A percentile compares a stretch with the other conserved stretches of the same genome.
These are phyloP conservation scores for Aquanectria penicillioides DNA, from an alignment of 2,329 filamentous ascomycete species.

Conservation along the genomic window DNA sequence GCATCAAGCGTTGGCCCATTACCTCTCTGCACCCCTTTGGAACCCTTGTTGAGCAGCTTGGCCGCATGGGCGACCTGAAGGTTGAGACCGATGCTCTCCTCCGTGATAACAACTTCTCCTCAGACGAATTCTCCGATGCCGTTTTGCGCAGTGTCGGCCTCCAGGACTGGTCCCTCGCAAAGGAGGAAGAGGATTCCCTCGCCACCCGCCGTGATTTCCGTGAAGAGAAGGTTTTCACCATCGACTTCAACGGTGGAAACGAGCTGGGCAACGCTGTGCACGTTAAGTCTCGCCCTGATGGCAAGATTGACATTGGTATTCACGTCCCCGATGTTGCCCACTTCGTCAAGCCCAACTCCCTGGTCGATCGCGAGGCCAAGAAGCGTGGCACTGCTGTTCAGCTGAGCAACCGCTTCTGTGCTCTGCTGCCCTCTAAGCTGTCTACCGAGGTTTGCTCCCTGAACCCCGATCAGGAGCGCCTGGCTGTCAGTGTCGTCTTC, in stretches of 20 bases:
- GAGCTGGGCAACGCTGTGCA: conserved; percentile 95
- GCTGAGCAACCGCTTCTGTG: conserved; percentile 85
- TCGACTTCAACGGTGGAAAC: conserved; percentile 87
- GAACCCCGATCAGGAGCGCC: conserved; percentile 84
- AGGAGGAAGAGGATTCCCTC: conserved; percentile 81
- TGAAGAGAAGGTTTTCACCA: conserved; percentile 86
- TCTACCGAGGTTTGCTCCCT: conserved; percentile 90
- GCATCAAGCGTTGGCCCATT: conserved; percentile 99
- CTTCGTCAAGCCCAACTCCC: conserved; percentile 95
- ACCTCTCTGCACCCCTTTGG: conserved; percentile 99
- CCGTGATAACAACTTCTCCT: conserved; percentile 98
- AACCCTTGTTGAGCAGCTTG: conserved; percentile 95
- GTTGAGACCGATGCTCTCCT: conserved; percentile 97
- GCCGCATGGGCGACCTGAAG: conserved; percentile 96
- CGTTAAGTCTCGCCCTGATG: conserved; percentile 83
- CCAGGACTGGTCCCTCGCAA: conserved; percentile 88
- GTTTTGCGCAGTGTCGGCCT: conserved; percentile 92
- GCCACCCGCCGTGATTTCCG: conserved; percentile 89
- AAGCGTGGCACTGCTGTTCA: conserved; percentile 98
- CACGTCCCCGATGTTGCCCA: conserved; percentile 96
- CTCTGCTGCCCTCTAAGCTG: conserved; percentile 89
- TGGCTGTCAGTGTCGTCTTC: conserved; percentile 94
- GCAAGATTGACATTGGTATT: conserved; percentile 91
- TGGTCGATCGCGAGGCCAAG: conserved; percentile 96
- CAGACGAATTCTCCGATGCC: conserved; percentile 97